Conservation (phyloP, 768 basidiomycete genomes). For the Scleroderma citrinum region DNA sequence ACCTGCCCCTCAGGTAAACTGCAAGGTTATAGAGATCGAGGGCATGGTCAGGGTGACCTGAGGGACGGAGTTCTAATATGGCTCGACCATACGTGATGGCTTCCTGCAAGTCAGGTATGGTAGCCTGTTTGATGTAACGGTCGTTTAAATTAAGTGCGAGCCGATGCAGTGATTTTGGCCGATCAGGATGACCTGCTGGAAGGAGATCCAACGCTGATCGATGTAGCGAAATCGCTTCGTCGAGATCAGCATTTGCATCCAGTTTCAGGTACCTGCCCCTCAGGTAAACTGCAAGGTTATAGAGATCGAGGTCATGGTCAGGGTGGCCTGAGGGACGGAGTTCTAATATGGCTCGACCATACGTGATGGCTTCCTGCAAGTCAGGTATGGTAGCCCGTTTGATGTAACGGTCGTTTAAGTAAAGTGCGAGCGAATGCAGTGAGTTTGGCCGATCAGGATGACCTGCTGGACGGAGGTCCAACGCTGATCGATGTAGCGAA, state of each 20-base stretch:
- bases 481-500: too few species aligned
- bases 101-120: not conserved
- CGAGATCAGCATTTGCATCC: too few species aligned
- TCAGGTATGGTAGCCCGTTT: not conserved
- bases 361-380: not conserved
- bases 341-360: not conserved
- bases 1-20: too few species aligned
- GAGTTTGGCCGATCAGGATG: too few species aligned
- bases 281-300: too few species aligned
- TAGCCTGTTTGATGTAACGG: not conserved
- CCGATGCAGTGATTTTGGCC: conserved; percentile 1
- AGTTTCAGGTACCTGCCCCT: too few species aligned
- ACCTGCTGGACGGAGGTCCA: conserved; percentile 3
- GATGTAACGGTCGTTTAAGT: not conserved
- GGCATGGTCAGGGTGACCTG: not conserved
- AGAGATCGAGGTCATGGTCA: not conserved
- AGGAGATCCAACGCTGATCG: conserved; percentile 3
- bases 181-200: too few species aligned
- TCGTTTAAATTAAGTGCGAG: not conserved
- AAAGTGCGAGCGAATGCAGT: conserved; percentile 4
- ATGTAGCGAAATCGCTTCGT: too few species aligned
- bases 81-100: not conserved
- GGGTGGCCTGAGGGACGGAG: not conserved
- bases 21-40: too few species aligned
- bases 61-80: not conserved